Base-by-base conservation (phyloP, 2,329 filamentous ascomycete species). In the Onygenales sp. region DNA sequence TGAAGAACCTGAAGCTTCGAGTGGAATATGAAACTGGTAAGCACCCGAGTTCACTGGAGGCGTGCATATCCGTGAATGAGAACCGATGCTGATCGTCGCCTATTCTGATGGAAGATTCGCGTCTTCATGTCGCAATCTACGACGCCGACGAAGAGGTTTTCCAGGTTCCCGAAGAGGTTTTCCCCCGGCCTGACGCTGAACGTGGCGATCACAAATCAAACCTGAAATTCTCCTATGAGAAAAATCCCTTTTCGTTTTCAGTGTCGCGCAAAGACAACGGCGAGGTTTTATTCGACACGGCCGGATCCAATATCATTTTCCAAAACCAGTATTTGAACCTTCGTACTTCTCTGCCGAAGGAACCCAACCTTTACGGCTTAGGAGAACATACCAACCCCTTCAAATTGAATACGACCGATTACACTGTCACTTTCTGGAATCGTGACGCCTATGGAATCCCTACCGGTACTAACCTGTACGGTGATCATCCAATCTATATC, bases 291-390 rank as follows among this genome's bases (percentile, higher is more conserved):
- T 86, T 87, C 64, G 82, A 88, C 61, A 86, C 84, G 0, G 79
- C 79, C 0, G 81, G 77, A 1, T 76, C 77, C 6, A 72, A 74
- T 11, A 70, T 90, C 11, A 74, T 90, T 34, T 90, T 88, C 58
- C 83, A 89, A 69, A 80, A 79, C 10, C 85, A 90, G 64, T 90
- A 87, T 60, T 66, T 90, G n/a, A 79, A 83, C 33, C 73, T 89
- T 53, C 77, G 83, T 40, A 88, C 85, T 4, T 76, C 73, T 43
- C 72, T 90, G 7, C 85, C 86, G 0, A 66, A 77, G 1, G 73
- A 81, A 53, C 84, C 85, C 0, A 81, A 84, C 61, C 71, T 90
- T 9, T 89, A 89, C 62, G 86, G 86, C 0, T 74, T 89, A 2
- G 86, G 86, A 36, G 85, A 89, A 69, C 82, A 87, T 64, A 82